These are phyloP conservation scores for Nannochloropsis gaditana DNA, from an alignment of 108 stramenopile genomes.

Conservation along the genomic window DNA sequence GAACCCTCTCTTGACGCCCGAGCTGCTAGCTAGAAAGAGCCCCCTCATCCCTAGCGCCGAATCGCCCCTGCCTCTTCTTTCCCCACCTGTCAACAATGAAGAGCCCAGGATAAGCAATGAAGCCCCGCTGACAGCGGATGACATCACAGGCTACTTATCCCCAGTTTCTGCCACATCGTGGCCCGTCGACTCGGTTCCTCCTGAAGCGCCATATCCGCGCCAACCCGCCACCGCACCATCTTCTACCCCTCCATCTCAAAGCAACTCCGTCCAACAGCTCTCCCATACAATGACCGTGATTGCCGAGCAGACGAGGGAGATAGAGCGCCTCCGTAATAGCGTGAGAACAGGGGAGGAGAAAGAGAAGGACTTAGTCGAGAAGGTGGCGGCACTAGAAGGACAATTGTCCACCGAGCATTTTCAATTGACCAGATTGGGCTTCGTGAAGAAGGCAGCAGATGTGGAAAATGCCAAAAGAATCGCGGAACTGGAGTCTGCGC, in stretches of 20 bases:
- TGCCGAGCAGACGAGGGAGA: not conserved
- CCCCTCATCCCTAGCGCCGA: too few species aligned
- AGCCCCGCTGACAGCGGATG: too few species aligned
- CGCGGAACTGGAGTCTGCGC: not conserved
- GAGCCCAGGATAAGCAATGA: too few species aligned
- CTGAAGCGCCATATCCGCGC: too few species aligned
- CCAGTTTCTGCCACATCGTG: too few species aligned
- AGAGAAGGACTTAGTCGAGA: not conserved
- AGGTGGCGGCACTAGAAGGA: not conserved
- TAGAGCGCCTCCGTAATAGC: not conserved
- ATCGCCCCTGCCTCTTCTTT: too few species aligned
- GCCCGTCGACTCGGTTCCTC: too few species aligned
- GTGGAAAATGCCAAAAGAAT: not conserved
- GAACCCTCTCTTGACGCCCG: too few species aligned
- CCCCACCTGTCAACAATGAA: too few species aligned
- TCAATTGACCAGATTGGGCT: not conserved
- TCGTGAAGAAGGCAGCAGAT: not conserved
- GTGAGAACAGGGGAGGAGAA: not conserved
- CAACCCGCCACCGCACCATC: not conserved
- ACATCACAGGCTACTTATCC: too few species aligned
- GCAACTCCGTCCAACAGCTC: not conserved
- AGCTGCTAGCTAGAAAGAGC: too few species aligned
- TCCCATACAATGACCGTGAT: not conserved
- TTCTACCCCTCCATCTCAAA: not conserved
- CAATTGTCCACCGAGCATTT: conserved; percentile 2